A percentile compares a stretch with the other conserved stretches of the same genome.
Evolutionary conservation across 1,284 basidiomycete species (phyloP).

Genomic region (Ustilago vetiveriae): DNA sequence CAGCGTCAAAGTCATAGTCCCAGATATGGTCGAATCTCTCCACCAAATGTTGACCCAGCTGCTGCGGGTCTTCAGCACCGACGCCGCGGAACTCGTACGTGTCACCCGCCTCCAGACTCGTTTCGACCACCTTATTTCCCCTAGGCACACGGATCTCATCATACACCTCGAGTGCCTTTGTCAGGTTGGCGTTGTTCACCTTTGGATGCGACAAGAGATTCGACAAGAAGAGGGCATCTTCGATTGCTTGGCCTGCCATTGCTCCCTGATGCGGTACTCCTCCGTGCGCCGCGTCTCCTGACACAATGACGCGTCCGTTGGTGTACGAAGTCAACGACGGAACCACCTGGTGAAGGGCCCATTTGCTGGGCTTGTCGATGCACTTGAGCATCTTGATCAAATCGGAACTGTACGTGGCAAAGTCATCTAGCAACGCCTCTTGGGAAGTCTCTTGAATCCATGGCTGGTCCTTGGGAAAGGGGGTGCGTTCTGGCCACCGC

Average conservation of each 20-base stretch:
- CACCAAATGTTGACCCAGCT: conserved; percentile 25
- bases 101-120: conserved; percentile 52
- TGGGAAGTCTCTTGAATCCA: conserved; percentile 71
- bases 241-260: conserved; percentile 75
- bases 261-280: conserved; percentile 75
- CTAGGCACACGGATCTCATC: conserved; percentile 55
- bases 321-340: conserved; percentile 70
- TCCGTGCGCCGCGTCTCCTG: conserved; percentile 75
- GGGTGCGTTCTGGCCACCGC: conserved; percentile 66
- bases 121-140: conserved; percentile 51
- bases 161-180: conserved; percentile 68
- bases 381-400: conserved; percentile 69
- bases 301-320: conserved; percentile 71
- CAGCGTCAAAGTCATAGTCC: conserved; percentile 40
- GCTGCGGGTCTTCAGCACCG: conserved; percentile 13
- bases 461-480: conserved; percentile 56
- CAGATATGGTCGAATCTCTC: conserved; percentile 36
- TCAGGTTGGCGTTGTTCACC: conserved; percentile 70
- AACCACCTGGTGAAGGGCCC: conserved; percentile 74
- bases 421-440: conserved; percentile 71
- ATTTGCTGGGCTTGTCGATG: conserved; percentile 72
- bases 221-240: conserved; percentile 73
- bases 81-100: conserved; percentile 47
- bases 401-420: conserved; percentile 71
- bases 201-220: conserved; percentile 71